phyloP scores from a whole-genome alignment of 2,329 filamentous ascomycete genomes.

The Penicillium brevicompactum region DNA sequence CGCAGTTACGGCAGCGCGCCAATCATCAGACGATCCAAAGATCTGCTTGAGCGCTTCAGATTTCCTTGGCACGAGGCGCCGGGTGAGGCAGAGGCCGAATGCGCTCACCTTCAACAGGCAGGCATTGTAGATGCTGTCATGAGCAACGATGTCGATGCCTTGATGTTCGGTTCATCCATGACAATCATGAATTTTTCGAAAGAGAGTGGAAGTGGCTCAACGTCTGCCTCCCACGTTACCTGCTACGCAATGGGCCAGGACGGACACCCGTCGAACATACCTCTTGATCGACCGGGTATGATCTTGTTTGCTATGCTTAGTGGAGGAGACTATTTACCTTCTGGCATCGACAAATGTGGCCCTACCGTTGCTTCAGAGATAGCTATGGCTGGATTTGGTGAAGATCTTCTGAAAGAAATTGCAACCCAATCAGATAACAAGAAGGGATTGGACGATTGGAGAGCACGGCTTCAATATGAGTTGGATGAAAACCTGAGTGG shows the following conservation, averaged over 20 bases:
- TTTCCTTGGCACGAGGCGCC: constrained; percentile 84
- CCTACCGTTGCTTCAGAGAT: constrained; percentile 88
- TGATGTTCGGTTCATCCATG: constrained; percentile 89
- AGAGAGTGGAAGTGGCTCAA: constrained; percentile 64
- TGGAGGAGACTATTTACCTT: constrained; percentile 89
- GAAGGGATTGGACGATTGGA: constrained; percentile 64
- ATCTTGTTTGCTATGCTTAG: constrained; percentile 92
- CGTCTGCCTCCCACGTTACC: constrained; percentile 78
- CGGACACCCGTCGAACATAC: constrained; percentile 30
- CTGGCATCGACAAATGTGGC: constrained; percentile 84
- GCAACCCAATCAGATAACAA: constrained; percentile 47
- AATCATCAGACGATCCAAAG: constrained; percentile 76
- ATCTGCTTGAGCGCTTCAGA: constrained; percentile 79
- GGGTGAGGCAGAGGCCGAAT: constrained; percentile 95
- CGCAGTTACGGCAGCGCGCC: constrained; percentile 61
- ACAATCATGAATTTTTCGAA: constrained; percentile 83
- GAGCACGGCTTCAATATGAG: constrained; percentile 70
- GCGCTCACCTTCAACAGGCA: constrained; percentile 77
- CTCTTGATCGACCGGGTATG: constrained; percentile 82
- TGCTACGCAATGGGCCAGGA: constrained; percentile 64
- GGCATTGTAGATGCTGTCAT: constrained; percentile 90
- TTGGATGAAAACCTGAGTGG: constrained; percentile 80
- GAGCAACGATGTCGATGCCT: constrained; percentile 93
- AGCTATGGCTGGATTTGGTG: constrained; percentile 83
- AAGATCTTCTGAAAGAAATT: constrained; percentile 65